Percentiles rank a stretch among this genome's conserved stretches.
phyloP scores from a whole-genome alignment of 2,329 filamentous ascomycete genomes.

The Clarireedia paspali region DNA sequence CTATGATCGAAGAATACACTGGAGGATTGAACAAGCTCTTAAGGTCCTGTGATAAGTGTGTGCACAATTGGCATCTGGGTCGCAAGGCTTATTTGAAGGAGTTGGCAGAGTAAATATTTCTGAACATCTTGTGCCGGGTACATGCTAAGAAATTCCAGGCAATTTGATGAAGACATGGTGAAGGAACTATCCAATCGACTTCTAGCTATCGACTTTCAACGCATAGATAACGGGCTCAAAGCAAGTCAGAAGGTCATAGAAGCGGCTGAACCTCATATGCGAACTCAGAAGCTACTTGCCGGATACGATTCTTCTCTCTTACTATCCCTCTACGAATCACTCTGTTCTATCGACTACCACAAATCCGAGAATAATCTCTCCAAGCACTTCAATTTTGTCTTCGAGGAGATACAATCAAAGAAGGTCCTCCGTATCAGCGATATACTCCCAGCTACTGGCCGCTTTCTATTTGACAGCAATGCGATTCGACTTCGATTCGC shows the following conservation, averaged over 20 bases:
- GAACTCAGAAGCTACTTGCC: slow-evolving; percentile 24
- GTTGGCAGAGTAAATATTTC: slow-evolving; percentile 47
- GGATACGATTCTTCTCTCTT: slow-evolving; percentile 50
- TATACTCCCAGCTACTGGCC: slow-evolving; percentile 73
- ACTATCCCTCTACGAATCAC: slow-evolving; percentile 76
- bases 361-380: slow-evolving; percentile 32
- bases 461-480: slow-evolving; percentile 74
- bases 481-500: slow-evolving; percentile 60
- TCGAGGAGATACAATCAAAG: slow-evolving; percentile 70
- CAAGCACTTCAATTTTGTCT: slow-evolving; percentile 67
- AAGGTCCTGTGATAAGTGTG: slow-evolving; percentile 60
- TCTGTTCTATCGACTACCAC: slow-evolving; percentile 78
- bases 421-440: slow-evolving; percentile 69
- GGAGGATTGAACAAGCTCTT: slow-evolving; percentile 50
- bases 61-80: slow-evolving; percentile 65
- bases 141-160: slow-evolving; percentile 17
- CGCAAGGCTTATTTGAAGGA: slow-evolving; percentile 55
- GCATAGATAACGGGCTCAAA: slow-evolving; percentile 53
- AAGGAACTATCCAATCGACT: slow-evolving; percentile 47
- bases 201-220: slow-evolving; percentile 50
- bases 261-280: slow-evolving; percentile 17
- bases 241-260: slow-evolving; percentile 47
- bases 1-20: slow-evolving; percentile 53
- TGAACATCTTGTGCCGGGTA: background rate
- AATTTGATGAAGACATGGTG: slow-evolving; percentile 41